Base-by-base conservation (phyloP, 2,329 filamentous ascomycete species). In the Ophiostoma piceae region DNA sequence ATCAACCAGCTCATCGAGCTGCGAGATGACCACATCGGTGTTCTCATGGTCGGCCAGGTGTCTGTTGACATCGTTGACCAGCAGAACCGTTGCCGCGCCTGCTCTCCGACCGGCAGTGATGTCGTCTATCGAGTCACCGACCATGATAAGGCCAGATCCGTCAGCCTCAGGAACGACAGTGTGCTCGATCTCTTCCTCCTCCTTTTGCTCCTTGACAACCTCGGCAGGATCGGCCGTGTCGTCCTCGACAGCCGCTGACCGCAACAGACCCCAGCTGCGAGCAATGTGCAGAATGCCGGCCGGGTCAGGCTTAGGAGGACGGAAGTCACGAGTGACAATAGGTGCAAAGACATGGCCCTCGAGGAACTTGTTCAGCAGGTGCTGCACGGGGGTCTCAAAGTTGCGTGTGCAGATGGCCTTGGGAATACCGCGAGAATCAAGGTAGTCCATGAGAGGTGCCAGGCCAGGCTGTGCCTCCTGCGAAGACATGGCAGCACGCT, bases 331-430 rank as follows among this genome's bases (percentile, higher is more conserved):
- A 8, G 94, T 97, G 54, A 97, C 84, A 74, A 97, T 88, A 6
- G 94, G 94, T 26, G 84, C 78, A 77, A 97, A 96, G 57, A 84
- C 79, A 71, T 88, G 86, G 1, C 81, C 83, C 0, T 85, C 82
- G 9, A 97, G 83, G 78, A 95, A 95, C 67, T 88, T 95, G 68
- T 81, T 80, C 3, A 97, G 84, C 2, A 96, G 84, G 78, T 94
- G 89, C 66, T 84, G 80, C 1, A 95, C 92, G 6, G 92, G 92
- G 8, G 86, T 82, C 75, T 94, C 92, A 76, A 97, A 98, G 81
- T 99, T 98, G 76, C 95, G 86, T 2, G 95, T 98, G 80, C 94
- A 97, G 73, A 98, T 93, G 19, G 87, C 94, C 79, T 96, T 95
- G 74, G 82, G 87, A 41, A 97, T 78, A 6, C 80, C 79, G 37